Conservation (phyloP, 257 asterid genomes). For the Jasminum sambac region DNA sequence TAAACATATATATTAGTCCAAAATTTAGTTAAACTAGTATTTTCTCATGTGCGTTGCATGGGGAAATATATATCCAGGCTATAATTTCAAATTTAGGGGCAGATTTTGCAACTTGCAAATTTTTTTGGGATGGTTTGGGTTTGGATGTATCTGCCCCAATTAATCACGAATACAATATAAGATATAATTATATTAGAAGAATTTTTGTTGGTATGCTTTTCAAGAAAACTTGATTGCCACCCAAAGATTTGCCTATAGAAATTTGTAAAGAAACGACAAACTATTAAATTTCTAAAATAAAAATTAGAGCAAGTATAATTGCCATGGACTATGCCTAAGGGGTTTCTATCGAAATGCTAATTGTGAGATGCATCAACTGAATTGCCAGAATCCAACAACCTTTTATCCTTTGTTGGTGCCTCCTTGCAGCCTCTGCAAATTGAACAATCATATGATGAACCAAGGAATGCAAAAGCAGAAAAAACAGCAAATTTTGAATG, state of each 20-base stretch:
- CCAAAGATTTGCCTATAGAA: not conserved
- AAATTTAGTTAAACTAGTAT: too few relatives aligned
- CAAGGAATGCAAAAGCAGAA: not conserved
- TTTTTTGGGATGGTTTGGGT: too few relatives aligned
- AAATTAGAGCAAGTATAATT: not conserved
- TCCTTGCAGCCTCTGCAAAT: conserved; percentile 63
- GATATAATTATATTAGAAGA: too few relatives aligned
- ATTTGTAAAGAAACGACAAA: not conserved
- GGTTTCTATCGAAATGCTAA: conserved; percentile 27
- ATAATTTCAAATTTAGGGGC: too few relatives aligned
- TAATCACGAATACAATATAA: too few relatives aligned
- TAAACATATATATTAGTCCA: too few relatives aligned
- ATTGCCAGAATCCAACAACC: conserved; percentile 22
- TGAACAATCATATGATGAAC: not conserved
- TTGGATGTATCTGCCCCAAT: too few relatives aligned
- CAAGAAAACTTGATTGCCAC: not conserved
- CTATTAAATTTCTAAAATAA: not conserved
- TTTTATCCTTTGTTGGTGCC: conserved; percentile 54
- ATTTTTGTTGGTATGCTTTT: not conserved
- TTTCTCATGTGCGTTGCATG: too few relatives aligned
- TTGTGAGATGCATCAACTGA: conserved; percentile 25
- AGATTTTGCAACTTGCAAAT: too few relatives aligned
- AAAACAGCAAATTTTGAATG: not conserved
- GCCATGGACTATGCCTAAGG: not conserved
- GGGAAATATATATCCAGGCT: too few relatives aligned